phyloP scores from a whole-genome alignment of 1,284 basidiomycete species.

The Ustilago vetiveriae region DNA sequence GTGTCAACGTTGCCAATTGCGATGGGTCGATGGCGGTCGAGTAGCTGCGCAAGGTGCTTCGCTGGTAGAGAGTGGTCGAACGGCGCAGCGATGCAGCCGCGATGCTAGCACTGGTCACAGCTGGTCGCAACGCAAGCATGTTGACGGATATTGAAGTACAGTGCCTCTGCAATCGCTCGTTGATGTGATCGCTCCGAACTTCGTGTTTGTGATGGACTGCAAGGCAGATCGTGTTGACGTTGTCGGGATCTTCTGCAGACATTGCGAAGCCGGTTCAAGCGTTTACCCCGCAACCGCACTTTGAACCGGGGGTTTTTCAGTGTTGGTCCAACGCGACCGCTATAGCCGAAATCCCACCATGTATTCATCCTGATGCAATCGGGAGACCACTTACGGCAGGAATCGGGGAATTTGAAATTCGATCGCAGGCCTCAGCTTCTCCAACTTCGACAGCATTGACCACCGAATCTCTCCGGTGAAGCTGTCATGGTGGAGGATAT shows the following conservation, averaged over 20 bases:
- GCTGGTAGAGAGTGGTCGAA: not conserved
- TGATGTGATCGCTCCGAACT: no score
- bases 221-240: no score
- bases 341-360: conserved; percentile 11
- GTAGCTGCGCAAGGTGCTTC: conserved; percentile 23
- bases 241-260: no score
- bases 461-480: no score
- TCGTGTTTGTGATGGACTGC: no score
- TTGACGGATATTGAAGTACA: not conserved
- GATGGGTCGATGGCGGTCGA: conserved; percentile 24
- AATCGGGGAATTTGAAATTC: conserved; percentile 29
- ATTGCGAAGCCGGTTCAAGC: not conserved
- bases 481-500: no score
- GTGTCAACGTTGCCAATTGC: conserved; percentile 25
- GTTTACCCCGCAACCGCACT: conserved; percentile 24
- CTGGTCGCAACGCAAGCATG: conserved; percentile 22
- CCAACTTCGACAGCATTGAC: not conserved
- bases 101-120: conserved; percentile 3
- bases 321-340: conserved; percentile 14
- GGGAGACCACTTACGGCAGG: not conserved
- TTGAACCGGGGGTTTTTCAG: no score
- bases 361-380: not conserved
- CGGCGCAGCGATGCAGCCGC: conserved; percentile 10
- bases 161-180: not conserved
- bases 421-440: no score